Conservation (phyloP, 2,329 filamentous ascomycete genomes). For the Microcyclospora pomicola region DNA sequence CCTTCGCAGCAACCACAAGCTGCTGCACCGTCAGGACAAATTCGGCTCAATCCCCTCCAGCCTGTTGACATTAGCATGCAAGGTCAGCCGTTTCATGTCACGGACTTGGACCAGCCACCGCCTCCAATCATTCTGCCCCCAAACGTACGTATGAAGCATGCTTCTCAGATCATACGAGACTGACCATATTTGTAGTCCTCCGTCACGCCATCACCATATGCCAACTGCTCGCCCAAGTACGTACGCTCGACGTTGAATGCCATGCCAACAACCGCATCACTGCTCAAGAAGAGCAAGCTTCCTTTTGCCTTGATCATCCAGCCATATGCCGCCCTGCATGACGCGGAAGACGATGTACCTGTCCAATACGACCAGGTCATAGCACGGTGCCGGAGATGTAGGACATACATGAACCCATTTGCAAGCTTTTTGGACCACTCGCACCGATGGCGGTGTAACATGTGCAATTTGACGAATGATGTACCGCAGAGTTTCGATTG, state of each 20-base stretch:
- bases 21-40: conserved; percentile 34
- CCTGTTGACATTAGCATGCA: conserved; percentile 65
- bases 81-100: conserved; percentile 84
- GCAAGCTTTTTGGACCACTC: conserved; percentile 94
- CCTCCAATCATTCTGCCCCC: conserved; percentile 82
- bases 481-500: conserved; percentile 99
- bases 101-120: conserved; percentile 80
- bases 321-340: conserved; percentile 84
- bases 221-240: conserved; percentile 89
- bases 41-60: conserved; percentile 70
- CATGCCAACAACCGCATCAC: conserved; percentile 77
- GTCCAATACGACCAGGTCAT: conserved; percentile 96
- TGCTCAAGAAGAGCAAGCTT: conserved; percentile 92
- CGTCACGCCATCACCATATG: conserved; percentile 76
- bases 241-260: conserved; percentile 91
- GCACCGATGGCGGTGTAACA: conserved; percentile 97
- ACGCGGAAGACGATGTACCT: conserved; percentile 79
- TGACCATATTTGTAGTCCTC: conserved; percentile 46
- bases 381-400: conserved; percentile 84
- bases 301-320: conserved; percentile 94
- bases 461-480: conserved; percentile 98
- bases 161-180: conserved; percentile 2
- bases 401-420: conserved; percentile 96
- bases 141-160: conserved; percentile 52
- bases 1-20: conserved; percentile 35